phyloP scores from a whole-genome alignment of 1,284 basidiomycete genomes.

The Melampsora occidentalis region DNA sequence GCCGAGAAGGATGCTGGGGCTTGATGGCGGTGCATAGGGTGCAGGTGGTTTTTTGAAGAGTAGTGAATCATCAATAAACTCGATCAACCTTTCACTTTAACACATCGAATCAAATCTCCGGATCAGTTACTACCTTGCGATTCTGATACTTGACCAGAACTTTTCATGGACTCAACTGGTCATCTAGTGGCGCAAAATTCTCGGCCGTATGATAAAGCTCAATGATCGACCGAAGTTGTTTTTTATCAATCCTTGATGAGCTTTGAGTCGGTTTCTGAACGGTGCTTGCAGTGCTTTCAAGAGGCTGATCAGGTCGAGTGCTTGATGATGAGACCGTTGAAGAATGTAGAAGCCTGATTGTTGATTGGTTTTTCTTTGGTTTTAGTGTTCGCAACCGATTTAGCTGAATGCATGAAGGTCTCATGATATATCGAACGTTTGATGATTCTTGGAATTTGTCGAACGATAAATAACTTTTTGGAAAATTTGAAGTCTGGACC shows the following conservation, averaged over 20 bases:
- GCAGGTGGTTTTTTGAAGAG: constrained; percentile 28
- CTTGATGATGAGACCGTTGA: neutral
- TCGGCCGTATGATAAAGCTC: constrained; percentile 33
- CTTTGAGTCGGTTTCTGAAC: neutral
- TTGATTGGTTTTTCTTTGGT: neutral
- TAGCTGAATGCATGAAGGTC: too few relatives aligned
- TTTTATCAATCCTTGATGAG: constrained; percentile 1
- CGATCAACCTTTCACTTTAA: constrained; percentile 28
- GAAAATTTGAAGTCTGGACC: too few relatives aligned
- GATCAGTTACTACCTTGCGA: neutral
- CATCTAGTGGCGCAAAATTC: constrained; percentile 29
- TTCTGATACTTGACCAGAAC: too few relatives aligned
- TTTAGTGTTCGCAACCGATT: neutral
- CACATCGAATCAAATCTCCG: neutral
- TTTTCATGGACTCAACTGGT: constrained; percentile 18
- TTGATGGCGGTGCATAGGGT: constrained; percentile 14
- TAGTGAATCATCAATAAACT: constrained; percentile 41
- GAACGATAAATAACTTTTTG: too few relatives aligned
- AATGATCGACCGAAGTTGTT: constrained; percentile 33
- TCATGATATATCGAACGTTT: too few relatives aligned
- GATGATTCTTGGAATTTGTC: too few relatives aligned
- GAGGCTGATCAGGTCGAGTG: neutral
- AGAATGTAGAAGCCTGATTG: neutral
- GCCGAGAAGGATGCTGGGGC: neutral
- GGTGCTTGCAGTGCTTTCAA: neutral